phyloP scores from a whole-genome alignment of 2,329 filamentous ascomycete genomes.

The Talaromyces sp. region DNA sequence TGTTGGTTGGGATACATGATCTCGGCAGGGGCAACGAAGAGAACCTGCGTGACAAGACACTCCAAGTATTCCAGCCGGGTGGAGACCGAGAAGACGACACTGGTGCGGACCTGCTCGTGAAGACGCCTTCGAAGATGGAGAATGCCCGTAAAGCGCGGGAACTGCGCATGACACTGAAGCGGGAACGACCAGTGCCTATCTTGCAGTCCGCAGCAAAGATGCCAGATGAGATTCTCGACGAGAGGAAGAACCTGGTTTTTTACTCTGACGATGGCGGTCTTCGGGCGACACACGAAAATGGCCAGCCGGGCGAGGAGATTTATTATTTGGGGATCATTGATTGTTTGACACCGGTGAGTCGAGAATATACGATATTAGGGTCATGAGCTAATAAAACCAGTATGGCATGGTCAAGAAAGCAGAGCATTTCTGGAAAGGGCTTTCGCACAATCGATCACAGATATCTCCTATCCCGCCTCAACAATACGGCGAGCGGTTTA shows the following conservation, averaged over 20 bases:
- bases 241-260: slow-evolving; percentile 73
- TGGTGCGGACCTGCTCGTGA: slow-evolving; percentile 62
- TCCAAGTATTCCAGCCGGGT: slow-evolving; percentile 90
- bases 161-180: slow-evolving; percentile 83
- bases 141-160: slow-evolving; percentile 86
- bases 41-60: slow-evolving; percentile 79
- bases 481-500: slow-evolving; percentile 87
- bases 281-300: slow-evolving; percentile 85
- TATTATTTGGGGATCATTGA: slow-evolving; percentile 99
- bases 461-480: slow-evolving; percentile 90
- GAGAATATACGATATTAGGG: neutral
- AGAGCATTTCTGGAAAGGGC: slow-evolving; percentile 94
- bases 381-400: slow-evolving; percentile 40
- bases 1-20: slow-evolving; percentile 92
- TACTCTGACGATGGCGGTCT: slow-evolving; percentile 93
- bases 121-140: slow-evolving; percentile 91
- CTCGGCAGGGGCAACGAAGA: slow-evolving; percentile 87
- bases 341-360: slow-evolving; percentile 87
- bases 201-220: slow-evolving; percentile 75
- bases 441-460: slow-evolving; percentile 73
- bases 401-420: slow-evolving; percentile 92
- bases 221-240: slow-evolving; percentile 80
- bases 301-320: slow-evolving; percentile 77
- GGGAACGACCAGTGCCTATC: slow-evolving; percentile 89
- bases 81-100: slow-evolving; percentile 61